phyloP scores from a whole-genome alignment of 805 yeast species.

The Torulaspora indica region DNA sequence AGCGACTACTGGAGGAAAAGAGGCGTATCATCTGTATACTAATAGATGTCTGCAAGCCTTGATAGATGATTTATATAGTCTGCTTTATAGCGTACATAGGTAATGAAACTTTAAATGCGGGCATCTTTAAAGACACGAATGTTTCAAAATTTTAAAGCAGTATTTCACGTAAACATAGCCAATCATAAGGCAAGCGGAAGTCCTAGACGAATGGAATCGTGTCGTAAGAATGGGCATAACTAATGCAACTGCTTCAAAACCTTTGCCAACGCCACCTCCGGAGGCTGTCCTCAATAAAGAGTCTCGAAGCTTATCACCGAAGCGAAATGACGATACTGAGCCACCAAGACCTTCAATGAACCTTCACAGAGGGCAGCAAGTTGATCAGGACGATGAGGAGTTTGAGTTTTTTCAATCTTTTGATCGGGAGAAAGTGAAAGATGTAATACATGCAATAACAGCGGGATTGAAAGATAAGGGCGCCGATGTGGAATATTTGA shows the following conservation, averaged over 20 bases:
- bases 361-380: not conserved
- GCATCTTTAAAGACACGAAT: slow-evolving; percentile 6
- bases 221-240: slow-evolving; percentile 6
- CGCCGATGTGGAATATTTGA: slow-evolving; percentile 63
- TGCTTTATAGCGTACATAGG: not conserved
- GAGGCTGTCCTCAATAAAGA: not conserved
- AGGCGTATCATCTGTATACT: slow-evolving; percentile 41
- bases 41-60: not conserved
- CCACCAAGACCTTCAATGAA: not conserved
- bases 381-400: slow-evolving; percentile 28
- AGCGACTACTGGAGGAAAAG: slow-evolving; percentile 87
- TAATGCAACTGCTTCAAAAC: slow-evolving; percentile 9
- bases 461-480: slow-evolving; percentile 67
- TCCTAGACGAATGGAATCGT: slow-evolving; percentile 1
- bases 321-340: slow-evolving; percentile 1
- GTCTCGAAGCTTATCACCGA: slow-evolving; percentile 2
- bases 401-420: slow-evolving; percentile 44
- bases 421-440: slow-evolving; percentile 61
- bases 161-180: not conserved
- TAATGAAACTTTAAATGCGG: not conserved
- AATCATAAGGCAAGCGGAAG: not conserved
- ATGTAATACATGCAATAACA: slow-evolving; percentile 64
- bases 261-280: slow-evolving; percentile 11
- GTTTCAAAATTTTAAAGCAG: slow-evolving; percentile 7
- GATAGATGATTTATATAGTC: not conserved